Percentiles rank a stretch among this genome's conserved stretches.
Evolutionary conservation across 2,329 filamentous ascomycete genomes (phyloP).

Genomic region (Arthrobotrys megalospora): DNA sequence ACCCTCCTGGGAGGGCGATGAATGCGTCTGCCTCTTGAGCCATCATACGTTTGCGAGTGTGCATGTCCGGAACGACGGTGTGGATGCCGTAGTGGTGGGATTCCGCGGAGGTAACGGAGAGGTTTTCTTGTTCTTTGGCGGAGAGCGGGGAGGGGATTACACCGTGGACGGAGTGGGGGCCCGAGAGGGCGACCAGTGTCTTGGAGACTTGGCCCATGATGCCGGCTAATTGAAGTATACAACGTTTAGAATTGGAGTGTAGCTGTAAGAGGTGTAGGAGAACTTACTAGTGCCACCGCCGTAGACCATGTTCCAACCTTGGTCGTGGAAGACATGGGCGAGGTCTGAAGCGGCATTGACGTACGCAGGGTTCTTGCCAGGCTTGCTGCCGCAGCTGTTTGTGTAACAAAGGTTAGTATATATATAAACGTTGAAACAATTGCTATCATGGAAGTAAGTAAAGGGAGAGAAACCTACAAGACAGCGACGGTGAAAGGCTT

Average conservation of each 20-base stretch:
- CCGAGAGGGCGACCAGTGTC: conserved; percentile 85
- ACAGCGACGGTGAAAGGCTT: conserved; percentile 83
- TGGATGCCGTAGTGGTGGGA: conserved; percentile 79
- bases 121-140: conserved; percentile 79
- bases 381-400: conserved; percentile 82
- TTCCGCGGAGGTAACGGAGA: conserved; percentile 75
- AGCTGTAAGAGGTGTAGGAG: not conserved
- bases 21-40: conserved; percentile 88
- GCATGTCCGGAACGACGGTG: conserved; percentile 94
- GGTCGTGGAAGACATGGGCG: conserved; percentile 79
- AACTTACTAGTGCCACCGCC: conserved; percentile 81
- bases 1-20: conserved; percentile 88
- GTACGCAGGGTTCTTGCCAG: conserved; percentile 81
- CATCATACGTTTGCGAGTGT: conserved; percentile 95
- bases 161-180: conserved; percentile 82
- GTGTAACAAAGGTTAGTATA: conserved; percentile 61
- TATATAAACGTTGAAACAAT: conserved; percentile 11
- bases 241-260: not conserved
- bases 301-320: conserved; percentile 89
- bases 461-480: conserved; percentile 74
- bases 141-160: conserved; percentile 92
- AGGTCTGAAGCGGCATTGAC: conserved; percentile 83
- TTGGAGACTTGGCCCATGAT: conserved; percentile 95
- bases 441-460: not conserved
- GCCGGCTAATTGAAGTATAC: conserved; percentile 71